Percentiles rank a stretch among this genome's conserved stretches.
phyloP scores from a whole-genome alignment of 2,329 filamentous ascomycete species.

The Paramyrothecium roridum region DNA sequence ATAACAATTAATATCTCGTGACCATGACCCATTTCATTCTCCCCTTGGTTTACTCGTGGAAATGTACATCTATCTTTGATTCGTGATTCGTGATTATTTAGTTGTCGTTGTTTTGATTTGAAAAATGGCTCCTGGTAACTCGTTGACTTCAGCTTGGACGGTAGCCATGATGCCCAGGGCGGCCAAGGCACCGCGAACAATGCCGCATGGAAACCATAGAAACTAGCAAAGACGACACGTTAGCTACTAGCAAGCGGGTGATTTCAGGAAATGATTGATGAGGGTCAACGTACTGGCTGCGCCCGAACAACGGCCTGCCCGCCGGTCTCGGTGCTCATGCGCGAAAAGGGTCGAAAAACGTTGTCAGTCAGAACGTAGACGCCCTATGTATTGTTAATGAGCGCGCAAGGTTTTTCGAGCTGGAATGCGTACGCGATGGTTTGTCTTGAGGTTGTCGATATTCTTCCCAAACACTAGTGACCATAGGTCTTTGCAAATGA shows the following conservation, averaged over 20 bases:
- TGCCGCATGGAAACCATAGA: conserved; percentile 90
- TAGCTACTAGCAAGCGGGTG: conserved; percentile 1
- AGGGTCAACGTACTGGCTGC: conserved; percentile 63
- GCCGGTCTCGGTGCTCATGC: conserved; percentile 82
- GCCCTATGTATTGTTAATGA: conserved; percentile 37
- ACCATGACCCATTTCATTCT: not conserved
- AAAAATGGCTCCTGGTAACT: conserved; percentile 86
- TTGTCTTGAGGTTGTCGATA: conserved; percentile 97
- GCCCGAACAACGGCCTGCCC: conserved; percentile 71
- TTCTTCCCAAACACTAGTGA: conserved; percentile 92
- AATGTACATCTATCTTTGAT: conserved; percentile 13
- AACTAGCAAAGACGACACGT: conserved; percentile 54
- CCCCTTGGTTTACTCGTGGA: not conserved
- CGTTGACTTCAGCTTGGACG: conserved; percentile 85
- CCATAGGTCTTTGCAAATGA: conserved; percentile 98
- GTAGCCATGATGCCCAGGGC: conserved; percentile 87
- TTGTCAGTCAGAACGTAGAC: conserved; percentile 97
- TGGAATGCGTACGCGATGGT: conserved; percentile 66
- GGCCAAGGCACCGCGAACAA: conserved; percentile 89
- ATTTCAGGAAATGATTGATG: conserved; percentile 4
- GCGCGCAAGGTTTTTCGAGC: not conserved
- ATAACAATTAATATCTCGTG: not conserved
- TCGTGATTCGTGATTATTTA: conserved; percentile 49
- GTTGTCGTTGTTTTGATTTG: conserved; percentile 83
- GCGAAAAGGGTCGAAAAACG: conserved; percentile 79